Percentiles rank a stretch among this genome's conserved stretches.
phyloP scores from a whole-genome alignment of 352 stramenopile species.

The Elongisporangium undulatum region DNA sequence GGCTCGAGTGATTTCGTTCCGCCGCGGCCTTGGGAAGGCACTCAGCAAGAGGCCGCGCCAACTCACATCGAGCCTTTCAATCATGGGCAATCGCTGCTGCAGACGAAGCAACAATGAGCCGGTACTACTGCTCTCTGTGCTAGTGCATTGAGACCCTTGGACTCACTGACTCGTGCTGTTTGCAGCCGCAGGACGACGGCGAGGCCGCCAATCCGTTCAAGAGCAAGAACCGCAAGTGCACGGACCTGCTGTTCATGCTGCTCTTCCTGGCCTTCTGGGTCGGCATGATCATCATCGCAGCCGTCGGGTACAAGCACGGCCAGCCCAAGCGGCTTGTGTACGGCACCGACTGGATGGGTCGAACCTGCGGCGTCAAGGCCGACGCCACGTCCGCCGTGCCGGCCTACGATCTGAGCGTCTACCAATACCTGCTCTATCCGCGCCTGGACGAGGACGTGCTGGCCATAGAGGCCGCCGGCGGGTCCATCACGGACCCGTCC shows the following conservation, averaged over 20 bases:
- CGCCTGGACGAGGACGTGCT: constrained; percentile 58
- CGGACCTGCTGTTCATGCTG: constrained; percentile 60
- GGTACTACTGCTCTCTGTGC: too few species aligned
- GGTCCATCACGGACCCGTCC: constrained; percentile 14
- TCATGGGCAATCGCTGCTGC: constrained; percentile 22
- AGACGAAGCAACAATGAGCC: constrained; percentile 8
- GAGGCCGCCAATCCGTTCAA: constrained; percentile 64
- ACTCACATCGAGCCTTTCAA: neutral
- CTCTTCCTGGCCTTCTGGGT: constrained; percentile 55
- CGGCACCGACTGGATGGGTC: constrained; percentile 66
- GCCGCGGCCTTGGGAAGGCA: neutral
- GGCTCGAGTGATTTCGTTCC: neutral
- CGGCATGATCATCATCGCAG: constrained; percentile 66
- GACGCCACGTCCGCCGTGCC: constrained; percentile 34
- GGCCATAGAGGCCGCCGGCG: constrained; percentile 11
- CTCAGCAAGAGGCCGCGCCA: neutral
- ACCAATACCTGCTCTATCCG: constrained; percentile 70
- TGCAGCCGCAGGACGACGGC: constrained; percentile 9
- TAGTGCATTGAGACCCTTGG: too few species aligned
- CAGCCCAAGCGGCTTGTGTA: constrained; percentile 75
- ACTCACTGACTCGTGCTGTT: neutral
- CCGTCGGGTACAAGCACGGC: constrained; percentile 53
- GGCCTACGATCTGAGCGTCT: constrained; percentile 62
- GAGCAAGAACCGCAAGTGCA: constrained; percentile 68
- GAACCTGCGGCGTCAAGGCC: constrained; percentile 52